Conservation (phyloP, 352 stramenopile species). For the Peronospora farinosa region DNA sequence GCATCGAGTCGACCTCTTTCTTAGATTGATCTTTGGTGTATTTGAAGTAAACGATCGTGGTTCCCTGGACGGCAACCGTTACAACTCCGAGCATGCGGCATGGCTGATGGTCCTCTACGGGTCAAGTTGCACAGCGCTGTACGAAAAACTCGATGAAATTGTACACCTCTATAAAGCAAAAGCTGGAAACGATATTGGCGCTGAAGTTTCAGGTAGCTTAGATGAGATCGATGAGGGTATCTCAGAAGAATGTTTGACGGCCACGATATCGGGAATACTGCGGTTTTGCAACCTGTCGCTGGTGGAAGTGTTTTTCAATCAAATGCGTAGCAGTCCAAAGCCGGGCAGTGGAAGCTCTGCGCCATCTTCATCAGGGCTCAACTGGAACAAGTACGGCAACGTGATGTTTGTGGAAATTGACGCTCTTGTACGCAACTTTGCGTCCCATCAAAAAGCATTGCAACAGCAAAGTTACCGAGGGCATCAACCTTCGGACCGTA, state of each 20-base stretch:
- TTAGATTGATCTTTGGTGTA: conserved; percentile 44
- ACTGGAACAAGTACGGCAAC: conserved; percentile 80
- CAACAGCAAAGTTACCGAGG: conserved; percentile 18
- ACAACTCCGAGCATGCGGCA: conserved; percentile 31
- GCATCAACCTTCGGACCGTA: conserved; percentile 17
- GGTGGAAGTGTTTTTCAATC: conserved; percentile 68
- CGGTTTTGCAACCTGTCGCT: conserved; percentile 76
- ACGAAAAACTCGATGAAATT: conserved; percentile 79
- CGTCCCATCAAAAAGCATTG: conserved; percentile 48
- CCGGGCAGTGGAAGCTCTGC: conserved; percentile 8
- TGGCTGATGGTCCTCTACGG: conserved; percentile 71
- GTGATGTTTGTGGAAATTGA: conserved; percentile 82
- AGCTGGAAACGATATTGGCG: conserved; percentile 12
- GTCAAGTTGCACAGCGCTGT: conserved; percentile 64
- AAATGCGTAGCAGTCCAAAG: conserved; percentile 25
- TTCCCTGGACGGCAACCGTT: conserved; percentile 28
- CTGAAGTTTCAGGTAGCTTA: conserved; percentile 3
- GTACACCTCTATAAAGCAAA: conserved; percentile 54
- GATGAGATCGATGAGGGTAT: conserved; percentile 20
- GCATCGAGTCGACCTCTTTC: conserved; percentile 43
- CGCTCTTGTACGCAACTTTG: conserved; percentile 67
- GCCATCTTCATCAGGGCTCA: conserved; percentile 30
- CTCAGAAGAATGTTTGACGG: conserved; percentile 55
- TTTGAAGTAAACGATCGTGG: conserved; percentile 66
- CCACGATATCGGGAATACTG: conserved; percentile 51